A percentile compares a stretch with the other conserved stretches of the same genome.
Conservation (phyloP, 2,329 filamentous ascomycete genomes). For the Fusarium sp. region DNA sequence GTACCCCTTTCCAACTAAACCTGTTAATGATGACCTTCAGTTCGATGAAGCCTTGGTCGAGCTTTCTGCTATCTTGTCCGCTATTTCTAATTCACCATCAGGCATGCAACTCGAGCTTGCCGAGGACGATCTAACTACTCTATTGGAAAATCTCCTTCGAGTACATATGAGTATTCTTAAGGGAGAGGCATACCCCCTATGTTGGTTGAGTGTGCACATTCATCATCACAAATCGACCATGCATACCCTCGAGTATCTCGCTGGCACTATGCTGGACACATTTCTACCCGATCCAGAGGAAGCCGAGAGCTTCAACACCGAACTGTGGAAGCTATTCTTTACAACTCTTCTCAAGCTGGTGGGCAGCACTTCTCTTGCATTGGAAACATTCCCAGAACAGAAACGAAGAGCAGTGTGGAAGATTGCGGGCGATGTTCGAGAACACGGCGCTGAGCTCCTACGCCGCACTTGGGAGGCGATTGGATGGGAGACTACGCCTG, state of each 20-base stretch:
- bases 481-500: constrained; percentile 90
- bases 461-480: constrained; percentile 93
- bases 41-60: constrained; percentile 94
- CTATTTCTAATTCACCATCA: constrained; percentile 78
- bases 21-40: constrained; percentile 70
- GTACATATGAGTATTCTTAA: constrained; percentile 91
- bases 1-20: constrained; percentile 88
- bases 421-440: constrained; percentile 95
- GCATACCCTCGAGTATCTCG: constrained; percentile 86
- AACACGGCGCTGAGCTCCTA: constrained; percentile 89
- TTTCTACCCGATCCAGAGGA: constrained; percentile 93
- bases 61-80: constrained; percentile 87
- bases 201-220: constrained; percentile 94
- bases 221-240: constrained; percentile 94
- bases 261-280: constrained; percentile 82
- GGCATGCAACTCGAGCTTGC: constrained; percentile 83
- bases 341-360: constrained; percentile 90
- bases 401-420: constrained; percentile 98
- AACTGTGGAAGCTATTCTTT: constrained; percentile 95
- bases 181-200: constrained; percentile 89
- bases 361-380: constrained; percentile 86
- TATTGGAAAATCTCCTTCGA: constrained; percentile 84
- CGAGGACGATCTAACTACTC: constrained; percentile 79
- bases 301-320: constrained; percentile 91
- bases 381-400: constrained; percentile 97